Evolutionary conservation across 148 eudicot genomes (phyloP).

Genomic region (Suaeda aralocaspica): DNA sequence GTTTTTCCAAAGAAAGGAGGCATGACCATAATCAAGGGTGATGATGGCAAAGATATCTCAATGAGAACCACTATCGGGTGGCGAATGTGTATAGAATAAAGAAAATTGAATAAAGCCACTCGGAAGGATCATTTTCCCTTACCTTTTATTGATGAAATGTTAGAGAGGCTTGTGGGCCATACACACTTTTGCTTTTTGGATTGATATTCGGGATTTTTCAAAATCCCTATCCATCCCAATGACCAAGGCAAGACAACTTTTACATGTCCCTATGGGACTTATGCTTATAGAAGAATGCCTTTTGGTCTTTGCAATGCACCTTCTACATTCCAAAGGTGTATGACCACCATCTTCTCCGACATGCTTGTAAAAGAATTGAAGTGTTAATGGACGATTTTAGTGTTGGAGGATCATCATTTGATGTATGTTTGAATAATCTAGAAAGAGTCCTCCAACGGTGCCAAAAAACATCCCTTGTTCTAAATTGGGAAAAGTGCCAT

Average conservation of each 20-base stretch:
- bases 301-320: constrained; percentile 1
- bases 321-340: neutral
- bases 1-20: neutral
- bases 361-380: too few relatives aligned
- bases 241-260: neutral
- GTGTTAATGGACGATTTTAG: neutral
- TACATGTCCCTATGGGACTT: neutral
- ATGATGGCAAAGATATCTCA: neutral
- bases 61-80: neutral
- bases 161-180: neutral
- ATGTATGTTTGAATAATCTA: too few relatives aligned
- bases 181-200: neutral
- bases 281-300: neutral
- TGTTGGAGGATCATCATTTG: neutral
- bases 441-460: neutral
- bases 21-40: neutral
- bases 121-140: neutral
- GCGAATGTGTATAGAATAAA: neutral
- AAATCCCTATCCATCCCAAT: neutral
- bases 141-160: neutral
- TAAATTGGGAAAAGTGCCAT: neutral
- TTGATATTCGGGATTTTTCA: neutral
- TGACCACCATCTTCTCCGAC: neutral
- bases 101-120: neutral
- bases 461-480: neutral